Conservation (phyloP, 2,329 filamentous ascomycete species). For the Hypoxylon sp. region DNA sequence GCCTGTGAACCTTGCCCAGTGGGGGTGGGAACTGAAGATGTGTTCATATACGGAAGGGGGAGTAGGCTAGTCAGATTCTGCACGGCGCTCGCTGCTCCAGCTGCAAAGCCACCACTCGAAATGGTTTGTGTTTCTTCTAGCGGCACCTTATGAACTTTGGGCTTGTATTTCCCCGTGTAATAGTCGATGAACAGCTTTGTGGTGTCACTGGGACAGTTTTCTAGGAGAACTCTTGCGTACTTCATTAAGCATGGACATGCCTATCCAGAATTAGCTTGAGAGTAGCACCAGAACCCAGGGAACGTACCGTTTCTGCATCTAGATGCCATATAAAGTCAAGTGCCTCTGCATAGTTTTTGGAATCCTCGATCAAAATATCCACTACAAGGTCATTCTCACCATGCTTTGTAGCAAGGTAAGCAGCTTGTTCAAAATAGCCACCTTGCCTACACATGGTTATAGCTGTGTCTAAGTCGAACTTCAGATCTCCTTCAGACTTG, state of each 20-base stretch:
- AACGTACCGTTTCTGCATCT: conserved; percentile 79
- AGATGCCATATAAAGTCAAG: conserved; percentile 92
- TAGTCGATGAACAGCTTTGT: conserved; percentile 94
- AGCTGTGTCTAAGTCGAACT: conserved; percentile 96
- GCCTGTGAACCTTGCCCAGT: conserved; percentile 65
- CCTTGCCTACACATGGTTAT: conserved; percentile 98
- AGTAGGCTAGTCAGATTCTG: conserved; percentile 89
- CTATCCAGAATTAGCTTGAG: conserved; percentile 58
- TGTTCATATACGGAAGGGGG: conserved; percentile 87
- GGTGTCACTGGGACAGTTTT: conserved; percentile 85
- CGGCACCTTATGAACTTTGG: conserved; percentile 72
- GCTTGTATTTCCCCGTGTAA: conserved; percentile 87
- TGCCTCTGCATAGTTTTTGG: conserved; percentile 89
- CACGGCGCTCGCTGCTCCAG: conserved; percentile 80
- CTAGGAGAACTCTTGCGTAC: conserved; percentile 90
- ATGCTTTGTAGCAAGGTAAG: conserved; percentile 94
- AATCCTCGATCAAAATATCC: conserved; percentile 95
- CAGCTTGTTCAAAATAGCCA: conserved; percentile 96
- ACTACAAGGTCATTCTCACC: conserved; percentile 94
- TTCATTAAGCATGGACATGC: conserved; percentile 94
- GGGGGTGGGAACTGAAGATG: conserved; percentile 69
- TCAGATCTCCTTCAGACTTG: conserved; percentile 92
- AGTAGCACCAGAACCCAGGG: not conserved
- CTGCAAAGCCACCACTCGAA: conserved; percentile 63
- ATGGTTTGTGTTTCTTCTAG: conserved; percentile 57